Evolutionary conservation across 2,329 filamentous ascomycete genomes (phyloP).

Genomic region (Talaromyces sp.): DNA sequence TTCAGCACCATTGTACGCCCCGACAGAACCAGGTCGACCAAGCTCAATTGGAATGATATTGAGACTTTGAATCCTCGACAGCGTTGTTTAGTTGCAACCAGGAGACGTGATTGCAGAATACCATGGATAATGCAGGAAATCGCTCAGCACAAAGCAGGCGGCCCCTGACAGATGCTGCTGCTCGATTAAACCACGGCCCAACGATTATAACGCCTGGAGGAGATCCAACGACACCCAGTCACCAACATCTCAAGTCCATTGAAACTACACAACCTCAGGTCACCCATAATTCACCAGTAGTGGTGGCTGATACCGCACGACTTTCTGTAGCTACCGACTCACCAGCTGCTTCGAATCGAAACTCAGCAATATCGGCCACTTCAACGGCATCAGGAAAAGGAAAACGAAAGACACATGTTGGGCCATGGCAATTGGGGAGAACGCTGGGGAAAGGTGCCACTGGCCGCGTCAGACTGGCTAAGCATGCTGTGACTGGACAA

Average conservation of each 20-base stretch:
- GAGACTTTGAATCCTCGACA: background rate
- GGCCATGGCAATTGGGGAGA: constrained; percentile 88
- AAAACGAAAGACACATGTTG: constrained; percentile 71
- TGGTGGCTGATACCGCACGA: constrained; percentile 51
- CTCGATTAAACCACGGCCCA: constrained; percentile 49
- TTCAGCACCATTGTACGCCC: background rate
- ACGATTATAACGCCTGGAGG: constrained; percentile 23
- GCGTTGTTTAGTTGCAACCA: background rate
- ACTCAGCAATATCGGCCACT: constrained; percentile 55
- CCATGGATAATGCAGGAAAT: constrained; percentile 26
- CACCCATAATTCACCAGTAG: constrained; percentile 29
- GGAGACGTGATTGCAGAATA: background rate
- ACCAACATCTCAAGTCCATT: constrained; percentile 25
- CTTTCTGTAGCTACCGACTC: constrained; percentile 53
- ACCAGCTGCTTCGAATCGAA: constrained; percentile 50
- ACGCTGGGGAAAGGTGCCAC: constrained; percentile 88
- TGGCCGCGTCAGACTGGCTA: constrained; percentile 80
- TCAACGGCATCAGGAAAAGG: constrained; percentile 57
- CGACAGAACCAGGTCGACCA: background rate
- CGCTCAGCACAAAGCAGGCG: constrained; percentile 28
- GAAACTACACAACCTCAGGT: constrained; percentile 28
- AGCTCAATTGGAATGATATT: constrained; percentile 3
- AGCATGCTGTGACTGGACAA: constrained; percentile 75
- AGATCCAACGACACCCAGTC: constrained; percentile 17
- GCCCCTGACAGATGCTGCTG: constrained; percentile 51